Percentiles rank a stretch among this genome's conserved stretches.
Evolutionary conservation across 2,329 filamentous ascomycete species (phyloP).

Genomic region (Fusarium tjaetaba): DNA sequence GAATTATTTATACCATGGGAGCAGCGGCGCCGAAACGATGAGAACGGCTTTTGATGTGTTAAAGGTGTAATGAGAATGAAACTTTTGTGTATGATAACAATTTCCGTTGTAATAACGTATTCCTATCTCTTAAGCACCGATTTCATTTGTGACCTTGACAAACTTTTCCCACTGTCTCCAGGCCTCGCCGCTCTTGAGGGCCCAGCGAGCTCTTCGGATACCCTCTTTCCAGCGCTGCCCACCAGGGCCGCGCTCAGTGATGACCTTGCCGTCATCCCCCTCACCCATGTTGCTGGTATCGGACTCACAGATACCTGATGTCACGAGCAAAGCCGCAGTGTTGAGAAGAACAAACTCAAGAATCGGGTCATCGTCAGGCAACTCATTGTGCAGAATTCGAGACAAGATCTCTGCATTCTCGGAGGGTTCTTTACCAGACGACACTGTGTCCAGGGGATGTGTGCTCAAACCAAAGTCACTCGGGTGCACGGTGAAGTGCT

Average conservation of each 20-base stretch:
- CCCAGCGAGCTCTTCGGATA: constrained; percentile 86
- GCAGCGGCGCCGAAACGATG: background rate
- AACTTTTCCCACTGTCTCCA: constrained; percentile 84
- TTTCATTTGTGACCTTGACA: constrained; percentile 79
- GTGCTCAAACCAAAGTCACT: constrained; percentile 85
- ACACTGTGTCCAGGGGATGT: constrained; percentile 81
- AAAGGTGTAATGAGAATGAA: constrained; percentile 3
- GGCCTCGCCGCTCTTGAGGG: constrained; percentile 86
- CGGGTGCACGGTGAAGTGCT: constrained; percentile 81
- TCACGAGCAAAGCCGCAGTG: constrained; percentile 86
- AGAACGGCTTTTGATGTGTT: background rate
- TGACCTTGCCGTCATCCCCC: constrained; percentile 82
- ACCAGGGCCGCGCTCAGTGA: constrained; percentile 84
- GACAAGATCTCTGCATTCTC: constrained; percentile 90
- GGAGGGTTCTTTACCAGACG: constrained; percentile 82
- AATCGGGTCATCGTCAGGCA: constrained; percentile 82
- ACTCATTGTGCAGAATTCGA: constrained; percentile 77
- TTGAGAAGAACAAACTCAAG: constrained; percentile 96
- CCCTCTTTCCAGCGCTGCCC: constrained; percentile 96
- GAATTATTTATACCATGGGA: constrained; percentile 22
- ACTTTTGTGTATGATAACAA: background rate
- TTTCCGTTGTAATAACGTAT: background rate
- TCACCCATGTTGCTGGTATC: constrained; percentile 82
- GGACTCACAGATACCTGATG: constrained; percentile 86
- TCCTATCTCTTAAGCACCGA: constrained; percentile 40